These are phyloP conservation scores for Bondarzewia mesenterica DNA, from an alignment of 1,284 basidiomycete genomes.

Conservation along the genomic window DNA sequence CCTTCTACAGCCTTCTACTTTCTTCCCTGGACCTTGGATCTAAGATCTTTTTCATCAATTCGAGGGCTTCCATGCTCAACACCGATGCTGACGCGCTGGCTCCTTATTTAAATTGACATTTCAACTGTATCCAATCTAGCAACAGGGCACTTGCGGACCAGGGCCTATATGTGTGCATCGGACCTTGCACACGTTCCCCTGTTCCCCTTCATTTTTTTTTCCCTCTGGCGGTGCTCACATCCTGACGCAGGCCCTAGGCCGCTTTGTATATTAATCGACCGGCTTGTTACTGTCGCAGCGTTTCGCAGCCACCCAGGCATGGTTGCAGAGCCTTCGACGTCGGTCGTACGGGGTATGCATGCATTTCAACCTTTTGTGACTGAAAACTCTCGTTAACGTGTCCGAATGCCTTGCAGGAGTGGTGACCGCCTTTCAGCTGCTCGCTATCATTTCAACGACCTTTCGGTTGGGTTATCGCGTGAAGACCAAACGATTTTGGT, in stretches of 20 bases:
- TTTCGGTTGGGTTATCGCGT: slow-evolving; percentile 18
- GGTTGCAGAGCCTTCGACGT: background rate
- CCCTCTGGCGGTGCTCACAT: background rate
- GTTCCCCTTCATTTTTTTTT: no score
- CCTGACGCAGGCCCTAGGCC: background rate
- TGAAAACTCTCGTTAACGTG: background rate
- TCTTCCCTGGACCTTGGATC: background rate
- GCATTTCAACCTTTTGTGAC: background rate
- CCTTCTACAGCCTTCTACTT: no score
- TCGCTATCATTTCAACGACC: slow-evolving; percentile 17
- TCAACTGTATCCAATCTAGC: no score
- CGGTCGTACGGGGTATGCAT: background rate
- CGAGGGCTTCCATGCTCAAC: no score
- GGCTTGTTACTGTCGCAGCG: background rate
- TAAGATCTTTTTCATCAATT: background rate
- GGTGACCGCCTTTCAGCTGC: slow-evolving; percentile 17
- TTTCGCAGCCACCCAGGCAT: background rate
- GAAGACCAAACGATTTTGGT: slow-evolving; percentile 17
- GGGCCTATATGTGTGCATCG: no score
- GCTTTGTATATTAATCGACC: background rate
- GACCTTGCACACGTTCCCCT: no score
- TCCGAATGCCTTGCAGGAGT: slow-evolving; percentile 5
- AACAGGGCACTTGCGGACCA: no score
- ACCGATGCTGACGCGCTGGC: no score
- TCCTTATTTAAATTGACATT: no score